Evolutionary conservation across 495 filamentous ascomycete species (phyloP), one percentile per base, ranked within the genome.

Genomic region (Aspergillus campestris): DNA sequence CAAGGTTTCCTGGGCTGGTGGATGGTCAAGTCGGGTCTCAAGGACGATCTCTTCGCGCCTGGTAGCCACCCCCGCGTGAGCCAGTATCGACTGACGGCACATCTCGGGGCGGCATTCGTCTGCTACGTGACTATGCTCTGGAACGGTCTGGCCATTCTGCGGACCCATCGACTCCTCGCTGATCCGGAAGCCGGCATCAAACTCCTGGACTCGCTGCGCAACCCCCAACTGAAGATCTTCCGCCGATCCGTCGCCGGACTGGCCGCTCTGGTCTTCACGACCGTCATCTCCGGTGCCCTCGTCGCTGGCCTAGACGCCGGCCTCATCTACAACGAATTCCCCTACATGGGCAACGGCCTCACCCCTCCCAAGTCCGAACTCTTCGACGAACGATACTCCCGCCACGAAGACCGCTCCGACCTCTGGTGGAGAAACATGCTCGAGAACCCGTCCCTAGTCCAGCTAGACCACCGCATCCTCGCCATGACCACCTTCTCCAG

Each of bases 1-100:
- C 92, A 98, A 65, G 92, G 94, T 7, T 81, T 92, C 52, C 75
- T 98, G 37, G 92, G 92, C 8, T 98, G 92, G 92, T 98, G 91
- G 88, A 98, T 98, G 92, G 92, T 98, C 53, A 94, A 94, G 64
- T 90, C 84, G 0, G 92, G 92, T 2, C 71, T 98, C 45, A 88
- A 87, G 53, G 92, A 98, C 60, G 89, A 97, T 56, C 78, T 97
- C 12, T 95, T 97, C 57, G 87, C 84, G 3, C 84, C 86, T 1
- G 94, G 91, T 6, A 82, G 79, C 43, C 88, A 95, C 62, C 92
- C 92, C 0, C 80, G 92, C 43, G 92, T 98, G 29, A 86, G 80
- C 59, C 92, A 98, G 66, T 97, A 97, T 67, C 82, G 92, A 13
- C 77, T 98, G 33, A 83, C 90, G 10, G 80, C 89, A 3, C 92